Evolutionary conservation across 2,329 filamentous ascomycete genomes (phyloP), one percentile per base, ranked within the genome.

Genomic region (Cladosporium sp.): DNA sequence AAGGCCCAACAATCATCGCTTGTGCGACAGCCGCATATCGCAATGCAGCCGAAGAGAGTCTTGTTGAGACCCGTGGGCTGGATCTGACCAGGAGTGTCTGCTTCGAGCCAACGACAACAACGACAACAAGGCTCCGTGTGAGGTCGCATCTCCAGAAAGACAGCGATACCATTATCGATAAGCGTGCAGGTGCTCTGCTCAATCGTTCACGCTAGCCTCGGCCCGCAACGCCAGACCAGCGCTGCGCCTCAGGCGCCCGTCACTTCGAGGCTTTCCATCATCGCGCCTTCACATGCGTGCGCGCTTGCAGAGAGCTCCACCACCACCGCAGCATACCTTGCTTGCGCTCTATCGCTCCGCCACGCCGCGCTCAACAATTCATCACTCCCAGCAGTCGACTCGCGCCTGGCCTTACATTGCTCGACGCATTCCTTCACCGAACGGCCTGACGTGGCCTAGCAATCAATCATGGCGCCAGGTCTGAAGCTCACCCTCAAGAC

Each of bases 401-500:
- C 24, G 50, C 20, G 10, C 28, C 50, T 32, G 17, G 22, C 12
- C 17, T 15, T 48, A 28, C 36, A 32, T 42, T 44, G n/a, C 24
- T 25, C 20, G 37, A 6, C 25, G 17, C 25, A 45, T 55, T 36
- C 40, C 45, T 55, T 32, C 35, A 25, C 40, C 22, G 40, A 40
- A 28, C 42, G 40, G 52, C 52, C 52, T 54, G 39, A 55, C 52
- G 39, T 40, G 5, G 40, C 25, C 22, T 20, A 37, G 40, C 42
- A 28, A 25, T 32, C 52, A 55, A 49, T 35, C 44, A 47, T 47
- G 15, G 47, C 40, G 20, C 56, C 40, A 19, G 42, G 42, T 7
- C 57, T 64, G 58, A 63, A 64, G 50, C 58, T 65, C 34, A 65
- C 64, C 53, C 55, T 63, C 49, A 62, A 59, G 53, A 58, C 57